phyloP scores from a whole-genome alignment of 345 rosid species.

The Populus ilicifolia region DNA sequence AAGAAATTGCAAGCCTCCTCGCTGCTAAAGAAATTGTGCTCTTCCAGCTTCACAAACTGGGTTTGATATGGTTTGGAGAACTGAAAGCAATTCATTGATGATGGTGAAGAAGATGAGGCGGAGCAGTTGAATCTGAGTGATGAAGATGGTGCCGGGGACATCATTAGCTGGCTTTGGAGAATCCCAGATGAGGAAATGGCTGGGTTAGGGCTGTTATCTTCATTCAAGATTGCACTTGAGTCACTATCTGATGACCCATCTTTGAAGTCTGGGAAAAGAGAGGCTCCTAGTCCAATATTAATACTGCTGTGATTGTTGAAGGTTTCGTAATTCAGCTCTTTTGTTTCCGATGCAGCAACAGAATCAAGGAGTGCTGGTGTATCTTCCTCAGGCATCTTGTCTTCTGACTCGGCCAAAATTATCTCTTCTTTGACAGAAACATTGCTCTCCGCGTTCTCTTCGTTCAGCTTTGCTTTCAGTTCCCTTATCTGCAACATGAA shows the following conservation, averaged over 20 bases:
- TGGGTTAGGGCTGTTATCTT: slow-evolving; percentile 62
- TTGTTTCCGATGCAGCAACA: slow-evolving; percentile 25
- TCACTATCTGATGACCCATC: slow-evolving; percentile 91
- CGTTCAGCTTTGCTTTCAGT: slow-evolving; percentile 63
- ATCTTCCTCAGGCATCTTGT: slow-evolving; percentile 20
- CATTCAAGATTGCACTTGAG: slow-evolving; percentile 77
- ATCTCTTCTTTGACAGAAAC: slow-evolving; percentile 63
- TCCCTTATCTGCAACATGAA: slow-evolving; percentile 53
- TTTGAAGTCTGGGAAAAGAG: slow-evolving; percentile 47
- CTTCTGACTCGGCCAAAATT: slow-evolving; percentile 35
- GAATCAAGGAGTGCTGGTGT: slow-evolving; percentile 25
- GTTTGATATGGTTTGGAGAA: slow-evolving; percentile 23
- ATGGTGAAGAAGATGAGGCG: slow-evolving; percentile 20
- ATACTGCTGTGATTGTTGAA: slow-evolving; percentile 26
- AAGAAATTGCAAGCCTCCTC: slow-evolving; percentile 80
- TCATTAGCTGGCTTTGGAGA: slow-evolving; percentile 34
- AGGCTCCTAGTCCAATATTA: slow-evolving; percentile 6
- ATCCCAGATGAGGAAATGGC: slow-evolving; percentile 41
- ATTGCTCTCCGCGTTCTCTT: slow-evolving; percentile 55
- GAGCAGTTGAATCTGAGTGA: slow-evolving; percentile 12
- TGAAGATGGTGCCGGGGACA: slow-evolving; percentile 23
- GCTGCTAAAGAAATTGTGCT: slow-evolving; percentile 64
- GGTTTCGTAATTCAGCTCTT: slow-evolving; percentile 39
- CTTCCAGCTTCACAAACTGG: slow-evolving; percentile 81
- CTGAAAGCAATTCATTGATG: slow-evolving; percentile 17